Conservation (phyloP, 225 moss, liverwort and hornwort genomes). For the Neckera pumila region DNA sequence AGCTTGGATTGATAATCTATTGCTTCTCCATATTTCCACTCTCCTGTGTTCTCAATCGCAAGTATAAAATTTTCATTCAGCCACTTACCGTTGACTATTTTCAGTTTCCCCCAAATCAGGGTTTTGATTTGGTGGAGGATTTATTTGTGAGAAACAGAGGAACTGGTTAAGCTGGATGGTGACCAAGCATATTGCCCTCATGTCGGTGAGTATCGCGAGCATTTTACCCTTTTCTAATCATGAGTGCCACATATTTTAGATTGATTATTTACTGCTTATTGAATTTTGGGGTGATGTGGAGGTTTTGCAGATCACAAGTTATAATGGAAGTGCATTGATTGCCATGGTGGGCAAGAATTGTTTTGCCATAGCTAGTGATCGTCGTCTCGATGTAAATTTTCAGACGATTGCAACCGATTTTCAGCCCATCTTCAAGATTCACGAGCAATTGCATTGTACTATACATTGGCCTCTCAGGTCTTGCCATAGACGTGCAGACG, state of each 20-base stretch:
- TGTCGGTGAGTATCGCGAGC: background rate
- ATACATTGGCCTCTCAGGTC: conserved; percentile 60
- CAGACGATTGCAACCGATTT: conserved; percentile 69
- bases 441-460: conserved; percentile 23
- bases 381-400: conserved; percentile 58
- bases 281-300: background rate
- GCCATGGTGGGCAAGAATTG: conserved; percentile 70
- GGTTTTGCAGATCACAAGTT: conserved; percentile 37
- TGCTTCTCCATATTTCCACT: background rate
- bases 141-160: background rate
- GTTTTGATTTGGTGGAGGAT: background rate
- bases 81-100: background rate
- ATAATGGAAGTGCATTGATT: conserved; percentile 69
- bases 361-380: conserved; percentile 76
- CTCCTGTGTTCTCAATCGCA: background rate
- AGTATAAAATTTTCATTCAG: background rate
- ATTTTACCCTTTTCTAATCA: background rate
- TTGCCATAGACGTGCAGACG: conserved; percentile 60
- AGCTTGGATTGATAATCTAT: background rate
- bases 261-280: background rate
- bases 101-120: background rate
- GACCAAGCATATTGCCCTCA: background rate
- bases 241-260: too few species aligned
- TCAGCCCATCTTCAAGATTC: conserved; percentile 59
- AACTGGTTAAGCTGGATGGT: background rate